These are phyloP conservation scores for Anthracocystis setariae DNA, from an alignment of 1,284 basidiomycete genomes.

Conservation along the genomic window DNA sequence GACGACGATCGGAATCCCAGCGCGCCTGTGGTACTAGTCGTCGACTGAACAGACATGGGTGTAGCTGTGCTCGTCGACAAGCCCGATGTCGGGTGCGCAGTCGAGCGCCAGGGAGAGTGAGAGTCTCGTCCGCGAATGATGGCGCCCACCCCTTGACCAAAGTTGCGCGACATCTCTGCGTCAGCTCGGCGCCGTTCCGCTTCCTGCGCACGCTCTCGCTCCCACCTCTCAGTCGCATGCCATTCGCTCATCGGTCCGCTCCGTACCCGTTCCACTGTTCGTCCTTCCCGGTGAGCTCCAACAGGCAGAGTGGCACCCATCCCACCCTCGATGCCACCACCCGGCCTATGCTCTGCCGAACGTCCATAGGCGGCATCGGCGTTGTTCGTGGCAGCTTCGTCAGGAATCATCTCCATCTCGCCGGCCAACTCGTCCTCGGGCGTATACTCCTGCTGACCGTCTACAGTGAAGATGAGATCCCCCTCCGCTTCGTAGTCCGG, in stretches of 20 bases:
- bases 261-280: constrained; percentile 5
- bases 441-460: constrained; percentile 31
- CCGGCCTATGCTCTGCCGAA: constrained; percentile 6
- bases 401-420: constrained; percentile 46
- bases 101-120: constrained; percentile 41
- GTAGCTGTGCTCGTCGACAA: not conserved
- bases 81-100: constrained; percentile 5
- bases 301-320: constrained; percentile 36
- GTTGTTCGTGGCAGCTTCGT: constrained; percentile 3
- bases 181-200: constrained; percentile 44
- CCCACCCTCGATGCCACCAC: constrained; percentile 29
- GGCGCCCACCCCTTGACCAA: constrained; percentile 48
- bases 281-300: constrained; percentile 27
- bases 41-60: constrained; percentile 2
- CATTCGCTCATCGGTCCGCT: constrained; percentile 19
- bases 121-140: constrained; percentile 42
- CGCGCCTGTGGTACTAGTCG: constrained; percentile 2
- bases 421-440: constrained; percentile 49
- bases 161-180: constrained; percentile 52
- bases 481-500: constrained; percentile 41
- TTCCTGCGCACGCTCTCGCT: constrained; percentile 37
- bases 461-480: constrained; percentile 43
- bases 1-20: constrained; percentile 29
- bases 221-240: constrained; percentile 30
- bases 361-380: constrained; percentile 2